These are phyloP conservation scores for Alopecurus myosuroides DNA, from an alignment of 176 grass and related monocot species.

Conservation along the genomic window DNA sequence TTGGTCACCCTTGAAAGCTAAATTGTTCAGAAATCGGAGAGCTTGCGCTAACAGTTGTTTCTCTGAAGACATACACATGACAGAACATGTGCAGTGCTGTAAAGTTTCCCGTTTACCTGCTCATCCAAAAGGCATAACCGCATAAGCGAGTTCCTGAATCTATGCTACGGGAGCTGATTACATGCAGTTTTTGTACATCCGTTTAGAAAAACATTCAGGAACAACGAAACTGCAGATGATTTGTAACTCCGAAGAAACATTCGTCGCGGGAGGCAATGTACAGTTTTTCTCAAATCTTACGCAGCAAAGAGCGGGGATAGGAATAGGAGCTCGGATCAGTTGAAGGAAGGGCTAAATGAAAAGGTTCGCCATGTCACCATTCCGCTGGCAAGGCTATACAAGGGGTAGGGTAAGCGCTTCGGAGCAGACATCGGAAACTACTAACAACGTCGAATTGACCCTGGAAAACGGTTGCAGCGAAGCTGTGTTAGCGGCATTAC, in stretches of 20 bases:
- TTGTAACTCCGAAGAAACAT: background rate
- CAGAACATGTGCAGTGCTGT: constrained; percentile 28
- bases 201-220: background rate
- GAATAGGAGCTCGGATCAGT: background rate
- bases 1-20: constrained; percentile 6
- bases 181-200: background rate
- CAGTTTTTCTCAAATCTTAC: constrained; percentile 26
- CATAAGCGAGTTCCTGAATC: background rate
- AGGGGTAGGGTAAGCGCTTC: background rate
- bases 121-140: background rate
- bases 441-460: background rate
- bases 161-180: background rate
- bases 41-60: constrained; percentile 4
- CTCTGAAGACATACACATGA: constrained; percentile 9
- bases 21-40: constrained; percentile 3
- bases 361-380: background rate
- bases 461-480: constrained; percentile 18
- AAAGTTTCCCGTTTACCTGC: constrained; percentile 31
- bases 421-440: constrained; percentile 9
- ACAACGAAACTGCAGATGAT: background rate
- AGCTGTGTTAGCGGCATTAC: background rate
- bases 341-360: background rate
- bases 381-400: background rate
- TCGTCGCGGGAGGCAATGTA: constrained; percentile 2
- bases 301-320: background rate